Base-by-base conservation (phyloP, 345 rosid genomes). In the Barbarea vulgaris region DNA sequence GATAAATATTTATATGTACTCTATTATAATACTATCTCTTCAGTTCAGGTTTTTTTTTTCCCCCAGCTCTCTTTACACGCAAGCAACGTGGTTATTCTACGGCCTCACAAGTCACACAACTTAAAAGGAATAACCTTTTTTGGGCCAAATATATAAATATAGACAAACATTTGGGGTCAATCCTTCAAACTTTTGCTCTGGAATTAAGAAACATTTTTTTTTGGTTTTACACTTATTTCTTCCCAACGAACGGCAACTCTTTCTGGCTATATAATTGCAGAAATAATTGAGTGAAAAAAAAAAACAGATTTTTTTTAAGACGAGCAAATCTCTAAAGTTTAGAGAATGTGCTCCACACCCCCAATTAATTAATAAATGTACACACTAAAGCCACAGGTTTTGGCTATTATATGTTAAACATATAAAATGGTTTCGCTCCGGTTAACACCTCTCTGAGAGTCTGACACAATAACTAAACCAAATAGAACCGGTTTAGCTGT, bases 71-170 rank as follows among this genome's bases (percentile, higher is more conserved):
- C 80, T 70, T 70, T 77, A 64, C 80, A 77, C 76, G 76, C 80
- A 77, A 77, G 76, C 80, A 70, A 77, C 76, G 80, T 77, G 80
- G 80, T 77, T 77, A 55, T 34, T 33, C 67, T 47, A 14, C 33
- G 36, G 3, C 76, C 80, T 77, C 75, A 55, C 66, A 54, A 24
- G 25, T 42, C 18, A 52, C 64, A 28, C 2, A 39, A 46, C 66
- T 8, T 47, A 53, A 69, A 22, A 44, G 75, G 65, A 44, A 63
- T 2, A 17, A 24, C 50, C 3, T 34, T 69, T 60, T 18, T 9
- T 17, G 25, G 57, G 48, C 22, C 44, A 34, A 69, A 62, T 25
- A 64, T 69, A 46, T 70, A 31, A 63, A 70, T 33, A 33, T 47
- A 70, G 80, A 7, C 76, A 64, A 77, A 77, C 72, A 70, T 62